Evolutionary conservation across 768 basidiomycete species (phyloP), one percentile per base, ranked within the genome.

Genomic region (Polyporus arcularius): DNA sequence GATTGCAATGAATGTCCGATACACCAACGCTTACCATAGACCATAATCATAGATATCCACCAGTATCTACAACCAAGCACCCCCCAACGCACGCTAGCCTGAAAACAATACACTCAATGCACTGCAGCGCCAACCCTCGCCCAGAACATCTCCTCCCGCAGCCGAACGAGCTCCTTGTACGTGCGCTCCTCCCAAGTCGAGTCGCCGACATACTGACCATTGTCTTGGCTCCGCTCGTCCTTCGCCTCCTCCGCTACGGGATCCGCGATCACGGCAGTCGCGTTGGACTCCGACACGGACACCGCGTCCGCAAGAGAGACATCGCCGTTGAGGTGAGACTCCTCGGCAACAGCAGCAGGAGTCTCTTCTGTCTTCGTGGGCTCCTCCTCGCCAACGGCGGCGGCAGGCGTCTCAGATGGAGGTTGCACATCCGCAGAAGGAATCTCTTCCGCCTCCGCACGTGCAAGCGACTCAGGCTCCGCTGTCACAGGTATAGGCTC

Each of bases 91-190:
- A 16, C 51, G 7, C n/a, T n/a, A 16, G 30, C 50, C 50, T 30
- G 5, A 39, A n/a, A 16, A 12, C 50, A 9, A 15, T 15, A 32
- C 47, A 21, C 15, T 53, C 56, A 62, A 16, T 57, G 56, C 10
- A 21, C 43, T 30, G 55, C 50, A 42, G 62, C 85, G 0, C 92
- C 92, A 49, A 92, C 74, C 55, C 93, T 76, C 21, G 92, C 89
- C 88, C 86, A 94, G 71, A 90, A 94, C 90, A 94, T 89, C 45
- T 90, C 87, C 71, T 94, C 90, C 60, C 85, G 83, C 64, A 95
- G 71, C 46, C 79, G 79, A 16, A 85, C 79, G 18, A 95, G 71
- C 74, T 92, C 89, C 68, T 87, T 88, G 91, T 92, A 94, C 18
- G 89, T 86, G 53, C 86, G 80, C 70, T 94, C 92, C 72, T 94